Percentiles rank a stretch among this genome's conserved stretches.
Evolutionary conservation across 768 basidiomycete species (phyloP).

Genomic region (Trametes maxima): DNA sequence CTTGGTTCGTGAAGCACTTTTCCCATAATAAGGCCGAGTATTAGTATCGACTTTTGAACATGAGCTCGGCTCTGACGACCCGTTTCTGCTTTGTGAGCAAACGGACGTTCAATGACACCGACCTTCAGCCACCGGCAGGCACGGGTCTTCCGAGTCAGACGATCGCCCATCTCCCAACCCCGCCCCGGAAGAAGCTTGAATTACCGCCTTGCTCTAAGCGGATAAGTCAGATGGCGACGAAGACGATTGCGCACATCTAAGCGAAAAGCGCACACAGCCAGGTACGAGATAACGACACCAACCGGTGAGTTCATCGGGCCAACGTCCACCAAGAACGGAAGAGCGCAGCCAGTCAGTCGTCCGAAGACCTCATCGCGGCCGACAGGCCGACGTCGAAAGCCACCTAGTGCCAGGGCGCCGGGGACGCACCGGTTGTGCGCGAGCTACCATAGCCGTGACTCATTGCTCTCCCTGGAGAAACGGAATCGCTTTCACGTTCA

Average conservation of each 20-base stretch:
- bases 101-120: too few species aligned
- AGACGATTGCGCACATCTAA: background rate
- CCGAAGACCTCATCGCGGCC: background rate
- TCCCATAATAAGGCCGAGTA: too few species aligned
- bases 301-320: background rate
- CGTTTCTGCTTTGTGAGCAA: too few species aligned
- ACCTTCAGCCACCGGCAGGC: too few species aligned
- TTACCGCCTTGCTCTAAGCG: background rate
- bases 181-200: too few species aligned
- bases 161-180: too few species aligned
- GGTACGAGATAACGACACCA: constrained; percentile 2
- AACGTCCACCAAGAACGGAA: background rate
- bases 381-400: background rate
- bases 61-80: too few species aligned
- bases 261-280: background rate
- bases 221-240: background rate
- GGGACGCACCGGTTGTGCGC: background rate
- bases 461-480: background rate
- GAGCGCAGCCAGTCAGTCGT: background rate
- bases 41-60: too few species aligned
- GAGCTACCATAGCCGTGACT: too few species aligned
- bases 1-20: too few species aligned
- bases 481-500: constrained; percentile 9
- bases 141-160: too few species aligned
- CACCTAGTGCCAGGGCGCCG: background rate